Conservation (phyloP, 306 rosid genomes). For the Cyclanthera cordifolia region DNA sequence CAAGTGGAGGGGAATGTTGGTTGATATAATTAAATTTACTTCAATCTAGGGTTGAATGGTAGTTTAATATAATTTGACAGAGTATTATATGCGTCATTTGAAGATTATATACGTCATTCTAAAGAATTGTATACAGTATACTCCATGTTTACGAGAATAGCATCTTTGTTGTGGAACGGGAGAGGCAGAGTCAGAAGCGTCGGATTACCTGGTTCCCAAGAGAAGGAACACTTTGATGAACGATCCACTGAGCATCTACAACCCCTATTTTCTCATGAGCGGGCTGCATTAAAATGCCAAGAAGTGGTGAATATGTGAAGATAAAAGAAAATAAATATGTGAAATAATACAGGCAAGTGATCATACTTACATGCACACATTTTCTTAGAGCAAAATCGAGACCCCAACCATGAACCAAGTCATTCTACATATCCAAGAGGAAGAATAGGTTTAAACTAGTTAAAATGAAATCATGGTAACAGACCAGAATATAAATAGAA, state of each 20-base stretch:
- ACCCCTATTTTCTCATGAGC: conserved; percentile 83
- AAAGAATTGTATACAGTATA: no score
- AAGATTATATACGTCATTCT: no score
- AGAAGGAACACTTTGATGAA: conserved; percentile 74
- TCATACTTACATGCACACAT: conserved; percentile 52
- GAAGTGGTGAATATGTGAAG: not conserved
- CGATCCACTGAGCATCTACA: conserved; percentile 80
- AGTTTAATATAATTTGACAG: no score
- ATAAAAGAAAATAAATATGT: not conserved
- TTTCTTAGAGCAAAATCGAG: conserved; percentile 73
- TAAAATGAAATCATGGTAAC: not conserved
- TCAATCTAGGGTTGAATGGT: no score
- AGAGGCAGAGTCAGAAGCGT: not conserved
- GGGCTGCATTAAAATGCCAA: conserved; percentile 33
- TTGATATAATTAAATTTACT: no score
- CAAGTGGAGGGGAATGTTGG: no score
- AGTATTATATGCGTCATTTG: no score
- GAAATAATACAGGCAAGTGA: not conserved
- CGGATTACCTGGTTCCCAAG: conserved; percentile 73
- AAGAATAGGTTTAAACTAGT: not conserved
- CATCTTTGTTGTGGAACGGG: conserved; percentile 4
- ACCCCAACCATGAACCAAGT: conserved; percentile 95
- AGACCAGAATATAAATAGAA: no score
- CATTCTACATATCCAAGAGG: conserved; percentile 40
- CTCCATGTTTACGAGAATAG: not conserved